Evolutionary conservation across 345 rosid species (phyloP).

Genomic region (Hibiscus mutabilis): DNA sequence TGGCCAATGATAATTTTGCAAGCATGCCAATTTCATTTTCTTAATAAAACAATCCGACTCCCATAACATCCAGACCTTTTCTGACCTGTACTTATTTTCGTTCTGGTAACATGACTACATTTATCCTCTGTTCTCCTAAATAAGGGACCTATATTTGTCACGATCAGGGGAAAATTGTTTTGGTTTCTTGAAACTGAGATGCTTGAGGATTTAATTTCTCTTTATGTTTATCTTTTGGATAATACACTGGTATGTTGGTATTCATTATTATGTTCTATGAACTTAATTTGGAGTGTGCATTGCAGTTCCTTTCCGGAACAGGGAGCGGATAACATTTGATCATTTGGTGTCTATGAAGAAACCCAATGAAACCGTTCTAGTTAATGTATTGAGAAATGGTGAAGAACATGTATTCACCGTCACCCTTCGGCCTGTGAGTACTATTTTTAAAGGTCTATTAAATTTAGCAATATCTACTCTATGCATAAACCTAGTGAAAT

Average conservation of each 20-base stretch:
- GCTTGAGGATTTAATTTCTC: neutral
- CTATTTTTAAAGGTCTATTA: slow-evolving; percentile 2
- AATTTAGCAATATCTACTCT: neutral
- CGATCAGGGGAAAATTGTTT: neutral
- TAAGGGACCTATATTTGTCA: neutral
- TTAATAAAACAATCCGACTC: neutral
- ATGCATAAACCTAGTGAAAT: neutral
- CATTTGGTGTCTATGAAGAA: slow-evolving; percentile 91
- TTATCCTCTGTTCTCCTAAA: neutral
- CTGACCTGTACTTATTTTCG: neutral
- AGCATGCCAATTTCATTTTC: neutral
- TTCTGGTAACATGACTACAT: neutral
- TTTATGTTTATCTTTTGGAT: neutral
- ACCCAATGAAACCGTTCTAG: slow-evolving; percentile 54
- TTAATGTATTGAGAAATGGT: slow-evolving; percentile 65
- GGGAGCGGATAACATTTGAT: slow-evolving; percentile 83
- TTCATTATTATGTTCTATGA: slow-evolving; percentile 2
- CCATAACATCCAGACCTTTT: neutral
- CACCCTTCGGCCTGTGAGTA: slow-evolving; percentile 61
- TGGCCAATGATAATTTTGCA: neutral
- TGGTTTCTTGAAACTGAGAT: neutral
- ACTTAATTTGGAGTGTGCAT: slow-evolving; percentile 12
- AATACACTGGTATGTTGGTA: neutral
- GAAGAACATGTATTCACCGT: slow-evolving; percentile 50
- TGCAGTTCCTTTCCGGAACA: slow-evolving; percentile 80